Percentiles rank a stretch among this genome's conserved stretches.
phyloP scores from a whole-genome alignment of 129 eudicot genomes.

The Lactuca saligna region DNA sequence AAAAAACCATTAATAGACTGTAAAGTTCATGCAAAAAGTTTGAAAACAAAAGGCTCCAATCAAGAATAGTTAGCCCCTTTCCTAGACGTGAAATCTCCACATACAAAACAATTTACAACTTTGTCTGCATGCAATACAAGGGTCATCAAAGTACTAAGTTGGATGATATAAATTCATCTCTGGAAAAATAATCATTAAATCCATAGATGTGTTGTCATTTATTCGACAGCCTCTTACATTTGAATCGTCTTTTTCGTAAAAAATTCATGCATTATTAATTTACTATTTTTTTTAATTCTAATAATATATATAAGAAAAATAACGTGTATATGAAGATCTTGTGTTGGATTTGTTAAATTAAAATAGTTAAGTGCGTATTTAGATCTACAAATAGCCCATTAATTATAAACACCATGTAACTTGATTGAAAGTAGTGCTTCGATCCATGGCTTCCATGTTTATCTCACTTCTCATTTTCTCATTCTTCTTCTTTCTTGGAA shows the following conservation, averaged over 20 bases:
- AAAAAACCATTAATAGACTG: slow-evolving; percentile 2
- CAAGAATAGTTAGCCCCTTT: slow-evolving; percentile 28
- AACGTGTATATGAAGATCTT: background rate
- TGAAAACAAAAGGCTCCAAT: slow-evolving; percentile 22
- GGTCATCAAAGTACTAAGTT: background rate
- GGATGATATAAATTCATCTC: background rate
- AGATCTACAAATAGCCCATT: slow-evolving; percentile 22
- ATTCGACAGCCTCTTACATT: background rate
- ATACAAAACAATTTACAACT: background rate
- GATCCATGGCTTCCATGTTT: slow-evolving; percentile 15
- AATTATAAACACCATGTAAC: slow-evolving; percentile 30
- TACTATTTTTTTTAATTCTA: no score
- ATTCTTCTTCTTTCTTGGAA: slow-evolving; percentile 22
- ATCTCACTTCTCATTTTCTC: slow-evolving; percentile 37
- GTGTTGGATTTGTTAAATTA: background rate
- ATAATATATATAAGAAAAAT: no score
- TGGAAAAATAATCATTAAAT: background rate
- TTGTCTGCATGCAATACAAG: background rate
- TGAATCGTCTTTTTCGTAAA: background rate
- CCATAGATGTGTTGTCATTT: slow-evolving; percentile 1
- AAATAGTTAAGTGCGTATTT: background rate
- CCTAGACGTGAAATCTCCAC: background rate
- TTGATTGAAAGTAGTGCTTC: slow-evolving; percentile 16
- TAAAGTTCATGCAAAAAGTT: slow-evolving; percentile 28
- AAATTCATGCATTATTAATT: no score